Conservation (phyloP, 768 basidiomycete genomes). For the Amylocystis lapponica region DNA sequence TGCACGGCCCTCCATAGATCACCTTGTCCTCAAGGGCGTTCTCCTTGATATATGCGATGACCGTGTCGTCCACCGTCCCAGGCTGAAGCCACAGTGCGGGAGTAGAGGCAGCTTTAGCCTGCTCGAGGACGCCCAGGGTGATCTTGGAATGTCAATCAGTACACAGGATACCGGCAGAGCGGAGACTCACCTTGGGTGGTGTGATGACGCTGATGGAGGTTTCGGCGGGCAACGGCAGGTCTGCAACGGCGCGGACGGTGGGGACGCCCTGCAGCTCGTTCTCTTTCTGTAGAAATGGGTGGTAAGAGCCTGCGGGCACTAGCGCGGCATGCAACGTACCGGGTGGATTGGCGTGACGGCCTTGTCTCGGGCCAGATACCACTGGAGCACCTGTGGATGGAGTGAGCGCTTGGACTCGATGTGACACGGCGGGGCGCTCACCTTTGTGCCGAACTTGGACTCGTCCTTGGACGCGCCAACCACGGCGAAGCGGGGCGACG, state of each 20-base stretch:
- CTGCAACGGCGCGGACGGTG: slow-evolving; percentile 48
- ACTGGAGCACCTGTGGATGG: slow-evolving; percentile 57
- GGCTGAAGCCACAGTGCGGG: slow-evolving; percentile 88
- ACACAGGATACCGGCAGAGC: background rate
- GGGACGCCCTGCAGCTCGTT: slow-evolving; percentile 59
- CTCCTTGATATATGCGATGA: slow-evolving; percentile 59
- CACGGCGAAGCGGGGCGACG: slow-evolving; percentile 64
- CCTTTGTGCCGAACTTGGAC: slow-evolving; percentile 76
- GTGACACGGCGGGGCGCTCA: slow-evolving; percentile 7
- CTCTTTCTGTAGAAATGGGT: slow-evolving; percentile 46
- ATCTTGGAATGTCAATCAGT: slow-evolving; percentile 39
- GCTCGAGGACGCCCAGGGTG: slow-evolving; percentile 60
- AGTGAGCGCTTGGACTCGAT: background rate
- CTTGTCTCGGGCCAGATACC: slow-evolving; percentile 60
- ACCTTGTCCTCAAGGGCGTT: slow-evolving; percentile 60
- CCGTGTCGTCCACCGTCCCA: slow-evolving; percentile 68
- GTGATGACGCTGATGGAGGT: slow-evolving; percentile 81
- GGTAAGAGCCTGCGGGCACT: background rate
- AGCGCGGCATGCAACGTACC: slow-evolving; percentile 33
- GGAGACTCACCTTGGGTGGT: slow-evolving; percentile 51
- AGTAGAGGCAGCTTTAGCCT: slow-evolving; percentile 64
- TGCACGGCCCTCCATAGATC: slow-evolving; percentile 80
- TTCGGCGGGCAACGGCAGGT: slow-evolving; percentile 52
- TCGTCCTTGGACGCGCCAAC: slow-evolving; percentile 80
- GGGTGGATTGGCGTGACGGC: slow-evolving; percentile 72